Conservation (phyloP, 371 early-diverging fungal species). For the Amoeboaphelidium protococcarum region DNA sequence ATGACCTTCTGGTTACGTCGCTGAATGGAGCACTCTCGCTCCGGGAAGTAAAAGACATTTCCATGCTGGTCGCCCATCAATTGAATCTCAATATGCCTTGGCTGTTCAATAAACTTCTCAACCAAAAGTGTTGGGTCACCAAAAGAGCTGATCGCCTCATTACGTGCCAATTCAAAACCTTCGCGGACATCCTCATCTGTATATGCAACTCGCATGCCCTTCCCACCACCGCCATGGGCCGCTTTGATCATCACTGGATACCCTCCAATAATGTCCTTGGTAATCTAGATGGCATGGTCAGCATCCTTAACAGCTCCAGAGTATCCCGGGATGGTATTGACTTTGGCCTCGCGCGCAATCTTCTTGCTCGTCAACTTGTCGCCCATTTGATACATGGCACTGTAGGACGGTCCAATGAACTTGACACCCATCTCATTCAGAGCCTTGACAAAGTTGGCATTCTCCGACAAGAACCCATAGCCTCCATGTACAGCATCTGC, state of each 20-base stretch:
- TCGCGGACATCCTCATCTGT: conserved; percentile 38
- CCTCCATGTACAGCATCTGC: conserved; percentile 60
- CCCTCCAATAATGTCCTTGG: conserved; percentile 41
- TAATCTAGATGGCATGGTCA: conserved; percentile 36
- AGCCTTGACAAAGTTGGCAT: conserved; percentile 37
- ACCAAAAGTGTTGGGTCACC: conserved; percentile 68
- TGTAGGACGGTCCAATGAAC: conserved; percentile 47
- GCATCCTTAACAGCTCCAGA: conserved; percentile 47
- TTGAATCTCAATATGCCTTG: conserved; percentile 75
- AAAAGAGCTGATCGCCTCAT: conserved; percentile 61
- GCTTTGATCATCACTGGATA: conserved; percentile 71
- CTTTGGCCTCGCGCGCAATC: conserved; percentile 52
- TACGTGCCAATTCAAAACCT: conserved; percentile 48
- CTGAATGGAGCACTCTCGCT: conserved; percentile 73
- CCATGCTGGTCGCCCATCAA: conserved; percentile 51
- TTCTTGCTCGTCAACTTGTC: conserved; percentile 71
- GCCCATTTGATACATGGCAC: conserved; percentile 70
- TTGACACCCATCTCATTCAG: conserved; percentile 31
- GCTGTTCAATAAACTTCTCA: conserved; percentile 72
- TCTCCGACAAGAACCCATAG: conserved; percentile 73
- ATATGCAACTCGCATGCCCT: conserved; percentile 29
- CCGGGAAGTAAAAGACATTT: conserved; percentile 53
- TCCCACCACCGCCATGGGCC: conserved; percentile 77
- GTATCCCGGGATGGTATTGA: conserved; percentile 70
- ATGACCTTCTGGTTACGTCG: conserved; percentile 67